Conservation (phyloP, 805 yeast genomes). For the Metschnikowia baotianmanensis region DNA sequence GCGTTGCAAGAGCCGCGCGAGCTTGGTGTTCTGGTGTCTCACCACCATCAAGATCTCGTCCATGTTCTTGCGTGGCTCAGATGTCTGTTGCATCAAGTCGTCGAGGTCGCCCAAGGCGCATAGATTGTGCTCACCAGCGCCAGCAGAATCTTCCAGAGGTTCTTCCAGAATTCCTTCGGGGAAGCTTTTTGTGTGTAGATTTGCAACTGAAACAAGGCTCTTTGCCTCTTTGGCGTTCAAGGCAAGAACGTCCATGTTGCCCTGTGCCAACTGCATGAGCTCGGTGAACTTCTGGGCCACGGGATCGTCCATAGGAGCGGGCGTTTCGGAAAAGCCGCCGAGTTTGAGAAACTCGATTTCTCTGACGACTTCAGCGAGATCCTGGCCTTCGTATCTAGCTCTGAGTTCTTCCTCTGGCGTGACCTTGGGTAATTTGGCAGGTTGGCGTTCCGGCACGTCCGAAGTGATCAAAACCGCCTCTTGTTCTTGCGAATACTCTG, state of each 20-base stretch:
- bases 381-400: conserved; percentile 5
- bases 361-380: conserved; percentile 5
- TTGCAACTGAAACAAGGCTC: conserved; percentile 15
- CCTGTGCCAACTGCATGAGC: conserved; percentile 27
- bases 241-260: conserved; percentile 23
- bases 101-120: conserved; percentile 20
- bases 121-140: too few species aligned
- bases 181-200: conserved; percentile 1
- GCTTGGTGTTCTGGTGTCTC: conserved; percentile 4
- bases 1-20: conserved; percentile 11
- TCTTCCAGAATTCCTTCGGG: conserved; percentile 11
- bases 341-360: conserved; percentile 12
- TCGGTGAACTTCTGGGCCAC: conserved; percentile 20
- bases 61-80: conserved; percentile 1
- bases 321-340: conserved; percentile 18
- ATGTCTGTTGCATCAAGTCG: conserved; percentile 10
- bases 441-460: too few species aligned
- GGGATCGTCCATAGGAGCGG: conserved; percentile 7
- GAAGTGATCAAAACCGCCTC: too few species aligned
- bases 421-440: too few species aligned
- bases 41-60: conserved; percentile 2
- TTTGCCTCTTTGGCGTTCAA: conserved; percentile 19
- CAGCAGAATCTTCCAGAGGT: too few species aligned
- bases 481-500: too few species aligned
- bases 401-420: background rate